Evolutionary conservation across 352 stramenopile genomes (phyloP), one percentile per base, ranked within the genome.

Genomic region (Globisporangium camurandrum): DNA sequence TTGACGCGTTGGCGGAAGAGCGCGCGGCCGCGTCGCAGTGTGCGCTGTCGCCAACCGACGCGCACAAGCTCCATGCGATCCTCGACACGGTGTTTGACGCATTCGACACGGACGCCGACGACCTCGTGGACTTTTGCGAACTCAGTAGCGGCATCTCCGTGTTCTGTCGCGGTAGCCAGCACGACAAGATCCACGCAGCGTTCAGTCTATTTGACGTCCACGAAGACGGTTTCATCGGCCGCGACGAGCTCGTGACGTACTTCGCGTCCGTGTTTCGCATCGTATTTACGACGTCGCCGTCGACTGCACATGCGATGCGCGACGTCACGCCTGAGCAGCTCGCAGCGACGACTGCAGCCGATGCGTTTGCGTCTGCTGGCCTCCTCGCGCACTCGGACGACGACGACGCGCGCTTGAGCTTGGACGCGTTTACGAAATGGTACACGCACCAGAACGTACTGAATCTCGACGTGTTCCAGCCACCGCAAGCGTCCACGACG

Each of bases 151-250:
- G 86, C 2, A 72, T 96, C 37, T 90, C 80, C 1, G 64, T 95
- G 4, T 74, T 94, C 20, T 93, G 81, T 54, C 71, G 66, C 3
- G 86, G 86, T 3, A 79, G 72, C 0, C 79, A 93, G 39, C 61
- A 84, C 43, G 83, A 95, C 27, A 94, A 94, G 58, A 70, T 92
- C 11, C 70, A 78, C 27, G 71, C 81, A 2, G 80, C 83, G 3
- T 96, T 96, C 43, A 73, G 68, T 28, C 61, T 96, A 11, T 95
- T 94, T 56, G 86, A 96, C 51, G 74, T 94, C 51, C 88, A 95
- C 49, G 73, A 87, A 53, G 85, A 96, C 33, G 82, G 84, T 0
- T 92, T 75, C 52, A 91, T 96, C 47, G 82, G 76, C 10, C 56
- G 57, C 8, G 66, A 86, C 38, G 84, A 96, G 56, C 91, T 96